Conservation (phyloP, 176 grass and related monocot species). For the Tillandsia leiboldiana region DNA sequence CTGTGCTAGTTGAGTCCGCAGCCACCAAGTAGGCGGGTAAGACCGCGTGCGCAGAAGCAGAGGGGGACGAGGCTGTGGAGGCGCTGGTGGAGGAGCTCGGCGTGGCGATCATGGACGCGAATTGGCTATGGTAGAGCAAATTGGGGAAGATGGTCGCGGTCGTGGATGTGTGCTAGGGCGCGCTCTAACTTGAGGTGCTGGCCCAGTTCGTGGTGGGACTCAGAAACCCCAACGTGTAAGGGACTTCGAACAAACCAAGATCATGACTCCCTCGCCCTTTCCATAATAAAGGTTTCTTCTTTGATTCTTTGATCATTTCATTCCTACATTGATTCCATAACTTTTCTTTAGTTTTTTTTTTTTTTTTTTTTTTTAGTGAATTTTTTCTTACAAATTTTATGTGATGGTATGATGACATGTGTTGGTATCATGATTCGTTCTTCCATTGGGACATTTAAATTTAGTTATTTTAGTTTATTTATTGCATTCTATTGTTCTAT, state of each 20-base stretch:
- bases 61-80: background rate
- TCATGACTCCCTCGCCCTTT: conserved; percentile 1
- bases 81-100: conserved; percentile 21
- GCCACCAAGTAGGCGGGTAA: background rate
- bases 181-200: conserved; percentile 48
- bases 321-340: too few relatives aligned
- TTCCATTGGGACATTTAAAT: too few relatives aligned
- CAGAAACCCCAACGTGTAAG: conserved; percentile 50
- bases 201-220: conserved; percentile 44
- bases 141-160: conserved; percentile 44
- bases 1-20: conserved; percentile 22
- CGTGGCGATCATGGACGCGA: conserved; percentile 32
- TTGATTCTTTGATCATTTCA: too few relatives aligned
- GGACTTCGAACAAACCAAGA: conserved; percentile 48
- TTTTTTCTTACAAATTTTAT: too few relatives aligned
- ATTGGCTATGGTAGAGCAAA: conserved; percentile 38
- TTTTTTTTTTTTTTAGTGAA: too few relatives aligned
- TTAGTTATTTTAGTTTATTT: too few relatives aligned
- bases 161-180: conserved; percentile 37
- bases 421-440: too few relatives aligned
- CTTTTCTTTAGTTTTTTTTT: too few relatives aligned
- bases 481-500: too few relatives aligned
- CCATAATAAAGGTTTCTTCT: background rate
- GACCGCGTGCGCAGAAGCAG: background rate
- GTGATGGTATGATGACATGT: too few relatives aligned